Percentiles rank a stretch among this genome's conserved stretches.
phyloP scores from a whole-genome alignment of 1,284 basidiomycete species.

The Stereum hirsutum region DNA sequence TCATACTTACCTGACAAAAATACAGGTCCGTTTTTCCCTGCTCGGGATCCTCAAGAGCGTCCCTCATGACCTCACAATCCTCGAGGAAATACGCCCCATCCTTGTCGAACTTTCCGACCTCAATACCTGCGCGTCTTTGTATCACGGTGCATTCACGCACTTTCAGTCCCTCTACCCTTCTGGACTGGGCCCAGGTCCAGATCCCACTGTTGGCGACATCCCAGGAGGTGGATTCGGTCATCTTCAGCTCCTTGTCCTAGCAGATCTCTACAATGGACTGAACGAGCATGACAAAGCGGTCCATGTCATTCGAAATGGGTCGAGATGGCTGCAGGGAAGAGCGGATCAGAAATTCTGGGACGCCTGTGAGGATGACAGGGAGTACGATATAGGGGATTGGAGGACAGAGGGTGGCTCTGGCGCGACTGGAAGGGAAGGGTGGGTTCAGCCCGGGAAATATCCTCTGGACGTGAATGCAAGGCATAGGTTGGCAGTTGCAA shows the following conservation, averaged over 20 bases:
- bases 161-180: slow-evolving; percentile 30
- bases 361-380: slow-evolving; percentile 76
- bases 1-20: neutral
- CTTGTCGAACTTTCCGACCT: slow-evolving; percentile 67
- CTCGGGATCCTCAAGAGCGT: slow-evolving; percentile 68
- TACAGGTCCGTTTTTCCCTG: slow-evolving; percentile 69
- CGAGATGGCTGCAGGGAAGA: slow-evolving; percentile 85
- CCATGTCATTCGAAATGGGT: slow-evolving; percentile 65
- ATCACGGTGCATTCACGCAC: slow-evolving; percentile 51
- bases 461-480: slow-evolving; percentile 75
- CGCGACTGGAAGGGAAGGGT: slow-evolving; percentile 21
- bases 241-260: slow-evolving; percentile 69
- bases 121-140: slow-evolving; percentile 51
- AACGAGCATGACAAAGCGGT: slow-evolving; percentile 66
- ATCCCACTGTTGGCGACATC: slow-evolving; percentile 21
- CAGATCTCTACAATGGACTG: slow-evolving; percentile 74
- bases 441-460: slow-evolving; percentile 45
- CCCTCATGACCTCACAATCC: slow-evolving; percentile 75
- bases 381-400: slow-evolving; percentile 58
- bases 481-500: slow-evolving; percentile 78
- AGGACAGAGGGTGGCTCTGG: slow-evolving; percentile 12
- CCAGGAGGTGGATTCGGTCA: slow-evolving; percentile 42
- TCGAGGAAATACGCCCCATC: slow-evolving; percentile 74
- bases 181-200: slow-evolving; percentile 19
- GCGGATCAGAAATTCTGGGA: slow-evolving; percentile 76